Conservation (phyloP, 106 monocot genomes). For the Dendrobium chrysotoxum region DNA sequence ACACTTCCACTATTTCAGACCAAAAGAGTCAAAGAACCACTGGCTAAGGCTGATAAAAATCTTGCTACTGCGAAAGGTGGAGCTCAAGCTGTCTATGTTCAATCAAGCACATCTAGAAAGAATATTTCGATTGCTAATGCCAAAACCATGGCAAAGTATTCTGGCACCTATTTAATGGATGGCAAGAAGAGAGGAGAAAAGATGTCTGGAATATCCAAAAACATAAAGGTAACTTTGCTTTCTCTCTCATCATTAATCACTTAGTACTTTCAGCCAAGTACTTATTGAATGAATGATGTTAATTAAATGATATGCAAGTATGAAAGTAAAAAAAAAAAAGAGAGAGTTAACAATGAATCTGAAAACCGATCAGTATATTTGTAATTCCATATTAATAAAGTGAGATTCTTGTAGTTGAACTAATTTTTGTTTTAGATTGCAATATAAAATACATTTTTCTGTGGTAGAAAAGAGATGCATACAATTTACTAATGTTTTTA, state of each 20-base stretch:
- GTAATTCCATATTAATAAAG: no score
- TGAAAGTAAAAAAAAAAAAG: background rate
- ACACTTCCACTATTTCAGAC: background rate
- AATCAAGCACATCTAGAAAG: background rate
- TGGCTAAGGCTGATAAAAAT: slow-evolving; percentile 2
- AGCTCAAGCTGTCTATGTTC: background rate
- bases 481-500: background rate
- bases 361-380: background rate
- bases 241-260: background rate
- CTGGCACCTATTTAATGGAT: background rate
- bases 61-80: background rate
- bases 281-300: no score
- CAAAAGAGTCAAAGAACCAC: background rate
- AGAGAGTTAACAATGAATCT: background rate
- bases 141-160: slow-evolving; percentile 4
- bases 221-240: background rate
- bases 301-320: no score
- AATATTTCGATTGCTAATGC: background rate
- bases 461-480: background rate
- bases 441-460: background rate
- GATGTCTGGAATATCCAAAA: background rate
- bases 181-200: slow-evolving; percentile 5
- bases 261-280: no score
- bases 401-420: background rate
- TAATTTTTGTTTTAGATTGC: background rate